Conservation (phyloP, 352 stramenopile species). For the Phytophthora pisi region DNA sequence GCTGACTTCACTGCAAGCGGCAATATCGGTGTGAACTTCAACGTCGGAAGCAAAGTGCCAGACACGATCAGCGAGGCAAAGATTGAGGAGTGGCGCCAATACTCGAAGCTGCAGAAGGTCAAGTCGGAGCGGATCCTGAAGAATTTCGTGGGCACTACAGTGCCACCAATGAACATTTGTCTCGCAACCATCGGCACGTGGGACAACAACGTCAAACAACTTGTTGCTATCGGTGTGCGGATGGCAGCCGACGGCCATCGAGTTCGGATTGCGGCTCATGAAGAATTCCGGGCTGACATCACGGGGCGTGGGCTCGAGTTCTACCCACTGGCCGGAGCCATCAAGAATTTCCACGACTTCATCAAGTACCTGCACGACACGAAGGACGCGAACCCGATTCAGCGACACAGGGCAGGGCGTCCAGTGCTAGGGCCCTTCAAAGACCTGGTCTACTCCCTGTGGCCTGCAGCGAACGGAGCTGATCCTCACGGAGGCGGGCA, state of each 20-base stretch:
- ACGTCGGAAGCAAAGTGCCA: constrained; percentile 18
- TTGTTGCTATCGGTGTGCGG: constrained; percentile 61
- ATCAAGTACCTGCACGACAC: constrained; percentile 43
- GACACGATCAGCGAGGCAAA: constrained; percentile 28
- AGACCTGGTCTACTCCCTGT: constrained; percentile 46
- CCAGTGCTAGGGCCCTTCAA: constrained; percentile 32
- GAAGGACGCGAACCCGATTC: constrained; percentile 33
- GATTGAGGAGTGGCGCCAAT: constrained; percentile 32
- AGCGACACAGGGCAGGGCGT: constrained; percentile 30
- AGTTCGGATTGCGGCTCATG: constrained; percentile 82
- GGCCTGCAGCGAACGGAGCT: constrained; percentile 32
- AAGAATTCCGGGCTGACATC: constrained; percentile 64
- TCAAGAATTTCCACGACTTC: constrained; percentile 40
- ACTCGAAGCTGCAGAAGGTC: constrained; percentile 30
- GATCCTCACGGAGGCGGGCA: constrained; percentile 35
- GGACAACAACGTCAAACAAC: constrained; percentile 61
- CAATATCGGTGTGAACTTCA: constrained; percentile 39
- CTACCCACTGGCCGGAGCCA: constrained; percentile 43
- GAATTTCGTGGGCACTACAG: constrained; percentile 15
- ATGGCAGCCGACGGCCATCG: constrained; percentile 75
- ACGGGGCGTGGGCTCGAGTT: constrained; percentile 52
- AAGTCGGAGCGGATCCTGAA: constrained; percentile 31
- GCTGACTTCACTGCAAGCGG: constrained; percentile 30
- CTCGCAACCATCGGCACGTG: constrained; percentile 52
- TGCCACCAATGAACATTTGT: constrained; percentile 55